Conservation (phyloP, 371 early-diverging fungal species). For the Amoeboaphelidium protococcarum region DNA sequence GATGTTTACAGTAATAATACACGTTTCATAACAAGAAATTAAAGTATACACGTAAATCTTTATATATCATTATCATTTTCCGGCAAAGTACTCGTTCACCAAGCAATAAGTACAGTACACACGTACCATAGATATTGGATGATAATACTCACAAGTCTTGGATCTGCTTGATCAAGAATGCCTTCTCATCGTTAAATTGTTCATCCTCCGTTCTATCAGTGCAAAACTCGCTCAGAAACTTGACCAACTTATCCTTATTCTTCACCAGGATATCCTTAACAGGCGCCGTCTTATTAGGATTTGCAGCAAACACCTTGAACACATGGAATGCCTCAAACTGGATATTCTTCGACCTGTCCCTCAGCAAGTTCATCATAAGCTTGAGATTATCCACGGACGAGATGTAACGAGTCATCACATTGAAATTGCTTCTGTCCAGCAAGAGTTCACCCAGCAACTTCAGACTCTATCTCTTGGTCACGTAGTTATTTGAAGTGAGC, state of each 20-base stretch:
- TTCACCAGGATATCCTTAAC: conserved; percentile 68
- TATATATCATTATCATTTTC: no score
- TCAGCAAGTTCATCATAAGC: conserved; percentile 82
- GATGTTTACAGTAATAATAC: no score
- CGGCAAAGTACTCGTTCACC: no score
- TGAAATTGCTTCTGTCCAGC: conserved; percentile 77
- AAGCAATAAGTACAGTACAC: no score
- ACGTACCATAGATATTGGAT: no score
- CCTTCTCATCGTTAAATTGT: conserved; percentile 92
- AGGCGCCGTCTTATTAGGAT: conserved; percentile 78
- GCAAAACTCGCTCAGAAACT: conserved; percentile 66
- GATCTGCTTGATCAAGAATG: conserved; percentile 75
- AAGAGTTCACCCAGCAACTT: conserved; percentile 90
- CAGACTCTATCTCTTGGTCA: conserved; percentile 85
- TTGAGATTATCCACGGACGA: conserved; percentile 71
- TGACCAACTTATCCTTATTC: conserved; percentile 67
- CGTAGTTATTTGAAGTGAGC: conserved; percentile 72
- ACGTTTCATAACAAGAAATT: no score
- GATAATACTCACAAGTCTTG: not conserved
- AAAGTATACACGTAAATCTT: no score
- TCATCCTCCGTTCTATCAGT: conserved; percentile 84
- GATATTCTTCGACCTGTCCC: conserved; percentile 80
- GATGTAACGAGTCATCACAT: conserved; percentile 83
- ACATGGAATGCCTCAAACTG: conserved; percentile 98
- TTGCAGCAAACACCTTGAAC: conserved; percentile 94